phyloP scores from a whole-genome alignment of 2,329 filamentous ascomycete species.

The Microcyclosporella mali region DNA sequence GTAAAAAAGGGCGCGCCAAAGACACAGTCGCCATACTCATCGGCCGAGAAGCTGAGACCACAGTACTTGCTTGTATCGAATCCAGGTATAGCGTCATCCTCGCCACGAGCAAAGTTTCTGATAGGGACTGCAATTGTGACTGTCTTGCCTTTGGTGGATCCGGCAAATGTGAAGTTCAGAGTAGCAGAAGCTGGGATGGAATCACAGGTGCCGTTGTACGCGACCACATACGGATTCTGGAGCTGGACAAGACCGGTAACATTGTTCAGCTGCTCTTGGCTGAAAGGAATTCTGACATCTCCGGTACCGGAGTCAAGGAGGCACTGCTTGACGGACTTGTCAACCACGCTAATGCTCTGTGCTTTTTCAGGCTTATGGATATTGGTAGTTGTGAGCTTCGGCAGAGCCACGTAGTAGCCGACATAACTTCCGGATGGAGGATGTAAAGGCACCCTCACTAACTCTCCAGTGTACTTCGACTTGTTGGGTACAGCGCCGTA shows the following conservation, averaged over 20 bases:
- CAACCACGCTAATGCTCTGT: background rate
- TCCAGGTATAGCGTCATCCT: constrained; percentile 8
- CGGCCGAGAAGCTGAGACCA: constrained; percentile 27
- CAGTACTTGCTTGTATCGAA: constrained; percentile 13
- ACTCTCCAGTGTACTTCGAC: background rate
- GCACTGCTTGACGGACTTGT: constrained; percentile 1
- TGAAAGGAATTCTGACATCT: background rate
- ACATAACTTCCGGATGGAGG: background rate
- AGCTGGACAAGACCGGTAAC: background rate
- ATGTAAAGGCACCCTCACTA: background rate
- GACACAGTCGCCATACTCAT: constrained; percentile 23
- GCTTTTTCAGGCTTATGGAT: background rate
- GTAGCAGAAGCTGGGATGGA: background rate
- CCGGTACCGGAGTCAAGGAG: constrained; percentile 2
- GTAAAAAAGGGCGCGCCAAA: constrained; percentile 32
- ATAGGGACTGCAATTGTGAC: constrained; percentile 27
- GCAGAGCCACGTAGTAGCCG: background rate
- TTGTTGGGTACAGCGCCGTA: background rate
- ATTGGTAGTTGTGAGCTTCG: background rate
- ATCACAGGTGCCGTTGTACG: constrained; percentile 1
- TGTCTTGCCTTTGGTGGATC: background rate
- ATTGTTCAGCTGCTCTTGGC: background rate
- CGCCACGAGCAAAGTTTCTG: constrained; percentile 29
- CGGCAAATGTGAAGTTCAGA: background rate
- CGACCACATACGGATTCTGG: background rate